Evolutionary conservation across 169 alveolate species (phyloP).

Genomic region (Plasmodium vivax): DNA sequence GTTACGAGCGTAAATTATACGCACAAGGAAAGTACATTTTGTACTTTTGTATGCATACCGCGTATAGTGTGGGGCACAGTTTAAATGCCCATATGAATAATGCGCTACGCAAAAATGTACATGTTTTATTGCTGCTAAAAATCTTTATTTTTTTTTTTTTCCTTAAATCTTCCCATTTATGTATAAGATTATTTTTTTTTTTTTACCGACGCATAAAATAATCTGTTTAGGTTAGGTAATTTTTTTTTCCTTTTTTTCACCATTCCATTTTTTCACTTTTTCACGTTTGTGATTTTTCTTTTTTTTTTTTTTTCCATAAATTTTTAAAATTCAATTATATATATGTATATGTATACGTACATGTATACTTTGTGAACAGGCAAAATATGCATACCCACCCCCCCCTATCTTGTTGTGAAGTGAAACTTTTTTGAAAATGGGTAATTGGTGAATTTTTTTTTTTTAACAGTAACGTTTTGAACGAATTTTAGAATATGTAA

Average conservation of each 20-base stretch:
- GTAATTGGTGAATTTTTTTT: background rate
- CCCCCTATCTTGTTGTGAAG: background rate
- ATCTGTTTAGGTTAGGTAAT: background rate
- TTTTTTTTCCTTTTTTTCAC: background rate
- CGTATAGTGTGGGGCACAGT: background rate
- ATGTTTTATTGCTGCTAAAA: background rate
- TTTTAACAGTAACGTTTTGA: background rate
- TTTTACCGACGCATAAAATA: background rate
- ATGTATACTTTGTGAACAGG: background rate
- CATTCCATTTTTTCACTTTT: background rate
- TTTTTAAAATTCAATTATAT: background rate
- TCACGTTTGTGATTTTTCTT: background rate
- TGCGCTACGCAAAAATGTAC: background rate
- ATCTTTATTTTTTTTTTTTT: background rate
- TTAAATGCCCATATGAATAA: background rate
- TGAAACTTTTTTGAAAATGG: background rate
- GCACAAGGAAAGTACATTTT: background rate
- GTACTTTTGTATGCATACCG: background rate
- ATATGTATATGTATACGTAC: background rate
- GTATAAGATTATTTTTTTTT: slow-evolving; percentile 1
- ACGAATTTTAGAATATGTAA: background rate
- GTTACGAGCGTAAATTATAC: background rate
- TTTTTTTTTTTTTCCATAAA: background rate
- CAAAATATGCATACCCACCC: background rate
- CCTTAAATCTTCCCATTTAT: background rate